Evolutionary conservation across 2,329 filamentous ascomycete species (phyloP).

Genomic region (Trichoderma hamatum): DNA sequence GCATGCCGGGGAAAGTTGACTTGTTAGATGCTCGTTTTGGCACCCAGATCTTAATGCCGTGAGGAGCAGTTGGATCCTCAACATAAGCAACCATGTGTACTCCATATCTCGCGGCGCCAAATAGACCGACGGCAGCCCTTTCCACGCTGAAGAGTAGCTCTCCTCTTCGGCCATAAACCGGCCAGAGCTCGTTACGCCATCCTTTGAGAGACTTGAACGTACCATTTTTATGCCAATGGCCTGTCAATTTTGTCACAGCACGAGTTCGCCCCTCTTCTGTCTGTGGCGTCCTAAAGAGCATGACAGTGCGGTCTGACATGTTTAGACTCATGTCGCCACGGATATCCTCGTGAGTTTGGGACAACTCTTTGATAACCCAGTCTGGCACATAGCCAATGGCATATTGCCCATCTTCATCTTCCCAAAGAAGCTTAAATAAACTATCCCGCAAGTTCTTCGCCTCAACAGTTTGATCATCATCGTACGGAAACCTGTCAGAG

Average conservation of each 20-base stretch:
- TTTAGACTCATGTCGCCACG: slow-evolving; percentile 66
- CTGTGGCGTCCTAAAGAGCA: slow-evolving; percentile 57
- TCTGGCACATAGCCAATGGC: slow-evolving; percentile 65
- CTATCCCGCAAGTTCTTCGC: slow-evolving; percentile 60
- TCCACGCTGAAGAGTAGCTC: slow-evolving; percentile 75
- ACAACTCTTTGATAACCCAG: slow-evolving; percentile 53
- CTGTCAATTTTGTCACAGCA: slow-evolving; percentile 58
- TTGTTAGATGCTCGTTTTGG: slow-evolving; percentile 76
- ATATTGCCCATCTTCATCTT: slow-evolving; percentile 63
- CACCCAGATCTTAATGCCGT: slow-evolving; percentile 80
- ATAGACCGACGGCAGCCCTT: slow-evolving; percentile 70
- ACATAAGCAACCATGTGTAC: slow-evolving; percentile 81
- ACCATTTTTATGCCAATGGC: slow-evolving; percentile 68
- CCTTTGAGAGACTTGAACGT: slow-evolving; percentile 75
- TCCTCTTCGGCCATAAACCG: slow-evolving; percentile 69
- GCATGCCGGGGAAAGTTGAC: slow-evolving; percentile 85
- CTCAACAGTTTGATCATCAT: slow-evolving; percentile 58
- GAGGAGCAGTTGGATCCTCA: slow-evolving; percentile 41
- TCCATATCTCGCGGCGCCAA: slow-evolving; percentile 78
- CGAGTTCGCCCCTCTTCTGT: slow-evolving; percentile 66
- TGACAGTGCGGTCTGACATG: slow-evolving; percentile 62
- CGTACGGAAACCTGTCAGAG: slow-evolving; percentile 72
- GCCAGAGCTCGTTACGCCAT: slow-evolving; percentile 82
- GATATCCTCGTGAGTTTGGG: slow-evolving; percentile 50
- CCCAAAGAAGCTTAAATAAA: slow-evolving; percentile 68